phyloP scores from a whole-genome alignment of 1,284 basidiomycete species.

The Trametes versicolor region DNA sequence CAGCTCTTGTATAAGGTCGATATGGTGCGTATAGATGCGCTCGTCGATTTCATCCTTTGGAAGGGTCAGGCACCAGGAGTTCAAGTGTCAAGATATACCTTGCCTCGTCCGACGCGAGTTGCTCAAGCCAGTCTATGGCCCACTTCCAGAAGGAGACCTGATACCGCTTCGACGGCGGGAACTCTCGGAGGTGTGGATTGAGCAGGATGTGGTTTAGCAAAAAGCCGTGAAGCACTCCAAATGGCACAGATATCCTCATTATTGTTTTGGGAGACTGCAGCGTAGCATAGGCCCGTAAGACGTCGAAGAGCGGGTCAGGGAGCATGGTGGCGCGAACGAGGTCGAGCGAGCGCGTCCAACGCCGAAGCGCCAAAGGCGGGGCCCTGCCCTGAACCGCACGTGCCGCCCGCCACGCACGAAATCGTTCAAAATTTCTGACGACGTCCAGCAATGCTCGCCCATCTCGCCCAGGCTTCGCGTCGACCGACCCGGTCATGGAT shows the following conservation, averaged over 20 bases:
- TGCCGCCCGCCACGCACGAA: conserved; percentile 24
- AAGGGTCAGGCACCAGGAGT: conserved; percentile 2
- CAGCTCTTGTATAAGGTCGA: conserved; percentile 54
- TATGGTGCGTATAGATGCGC: conserved; percentile 68
- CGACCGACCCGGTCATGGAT: conserved; percentile 34
- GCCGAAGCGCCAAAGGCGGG: conserved; percentile 1
- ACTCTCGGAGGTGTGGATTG: conserved; percentile 59
- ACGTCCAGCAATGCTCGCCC: conserved; percentile 43
- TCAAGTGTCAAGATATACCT: conserved; percentile 26
- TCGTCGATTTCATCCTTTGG: conserved; percentile 67
- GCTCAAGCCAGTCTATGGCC: conserved; percentile 64
- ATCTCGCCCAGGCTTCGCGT: conserved; percentile 41
- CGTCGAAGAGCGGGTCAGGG: conserved; percentile 44
- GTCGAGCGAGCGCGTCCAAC: neutral
- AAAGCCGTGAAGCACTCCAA: conserved; percentile 57
- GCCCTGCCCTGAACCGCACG: conserved; percentile 34
- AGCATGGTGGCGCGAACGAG: conserved; percentile 5
- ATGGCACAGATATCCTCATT: conserved; percentile 46
- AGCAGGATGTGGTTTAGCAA: conserved; percentile 61
- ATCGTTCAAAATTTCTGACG: conserved; percentile 41
- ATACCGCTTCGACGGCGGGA: conserved; percentile 70
- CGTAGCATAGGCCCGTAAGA: conserved; percentile 65
- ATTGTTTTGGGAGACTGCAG: conserved; percentile 56
- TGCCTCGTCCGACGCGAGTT: conserved; percentile 52
- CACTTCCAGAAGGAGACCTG: conserved; percentile 79